Conservation (phyloP, 116 monocot genomes). For the Cymodocea nodosa region DNA sequence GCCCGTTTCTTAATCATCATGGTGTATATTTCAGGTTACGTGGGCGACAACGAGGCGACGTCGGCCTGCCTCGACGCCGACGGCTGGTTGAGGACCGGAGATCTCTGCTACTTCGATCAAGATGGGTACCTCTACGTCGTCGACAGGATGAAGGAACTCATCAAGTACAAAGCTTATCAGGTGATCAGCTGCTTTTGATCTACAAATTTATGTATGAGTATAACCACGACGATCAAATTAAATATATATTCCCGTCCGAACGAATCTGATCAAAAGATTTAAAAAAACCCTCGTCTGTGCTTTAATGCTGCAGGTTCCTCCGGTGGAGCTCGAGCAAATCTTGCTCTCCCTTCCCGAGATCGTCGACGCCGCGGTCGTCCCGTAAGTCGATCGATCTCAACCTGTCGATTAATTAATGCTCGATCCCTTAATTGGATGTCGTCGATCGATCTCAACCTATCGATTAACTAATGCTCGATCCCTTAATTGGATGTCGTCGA, state of each 20-base stretch:
- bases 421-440: too few relatives aligned
- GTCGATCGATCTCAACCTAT: too few relatives aligned
- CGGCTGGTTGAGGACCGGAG: constrained; percentile 79
- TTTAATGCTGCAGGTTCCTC: constrained; percentile 44
- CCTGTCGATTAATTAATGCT: too few relatives aligned
- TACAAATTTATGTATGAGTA: too few relatives aligned
- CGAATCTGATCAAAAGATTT: too few relatives aligned
- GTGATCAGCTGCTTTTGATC: neutral
- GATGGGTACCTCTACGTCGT: constrained; percentile 60
- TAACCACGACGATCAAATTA: neutral
- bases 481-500: too few relatives aligned
- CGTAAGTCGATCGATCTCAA: constrained; percentile 26
- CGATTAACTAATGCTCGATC: too few relatives aligned
- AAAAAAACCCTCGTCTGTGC: too few relatives aligned
- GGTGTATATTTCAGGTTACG: constrained; percentile 55
- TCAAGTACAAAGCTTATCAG: constrained; percentile 62
- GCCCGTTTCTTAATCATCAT: too few relatives aligned
- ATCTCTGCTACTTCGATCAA: constrained; percentile 63
- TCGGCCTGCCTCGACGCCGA: constrained; percentile 31
- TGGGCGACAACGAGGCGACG: constrained; percentile 63
- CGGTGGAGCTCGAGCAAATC: constrained; percentile 68
- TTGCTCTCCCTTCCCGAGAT: constrained; percentile 48
- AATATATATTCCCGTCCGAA: neutral
- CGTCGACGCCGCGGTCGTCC: constrained; percentile 67
- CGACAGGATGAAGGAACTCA: constrained; percentile 76